phyloP scores from a whole-genome alignment of 2,329 filamentous ascomycete genomes.

The Pyricularia grisea region DNA sequence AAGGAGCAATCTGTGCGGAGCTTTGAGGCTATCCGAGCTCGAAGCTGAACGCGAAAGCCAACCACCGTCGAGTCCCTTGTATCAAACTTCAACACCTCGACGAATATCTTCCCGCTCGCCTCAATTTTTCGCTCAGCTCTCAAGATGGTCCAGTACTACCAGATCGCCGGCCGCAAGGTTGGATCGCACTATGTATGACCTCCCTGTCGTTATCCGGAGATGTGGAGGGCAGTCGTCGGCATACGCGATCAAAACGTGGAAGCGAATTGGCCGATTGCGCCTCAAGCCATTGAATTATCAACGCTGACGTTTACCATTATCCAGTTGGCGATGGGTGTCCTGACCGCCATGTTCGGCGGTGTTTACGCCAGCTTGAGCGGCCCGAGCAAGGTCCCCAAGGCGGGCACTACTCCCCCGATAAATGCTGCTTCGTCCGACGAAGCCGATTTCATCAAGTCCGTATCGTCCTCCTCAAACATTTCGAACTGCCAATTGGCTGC shows the following conservation, averaged over 20 bases:
- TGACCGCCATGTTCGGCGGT: slow-evolving; percentile 41
- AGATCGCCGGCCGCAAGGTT: slow-evolving; percentile 48
- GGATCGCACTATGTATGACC: slow-evolving; percentile 51
- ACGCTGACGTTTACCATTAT: slow-evolving; percentile 1
- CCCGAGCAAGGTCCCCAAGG: slow-evolving; percentile 36
- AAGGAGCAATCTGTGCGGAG: background rate
- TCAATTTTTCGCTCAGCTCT: slow-evolving; percentile 16
- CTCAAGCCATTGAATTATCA: slow-evolving; percentile 9
- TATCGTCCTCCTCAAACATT: slow-evolving; percentile 9
- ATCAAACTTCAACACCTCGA: slow-evolving; percentile 2
- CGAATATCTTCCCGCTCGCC: slow-evolving; percentile 12
- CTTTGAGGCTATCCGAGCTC: background rate
- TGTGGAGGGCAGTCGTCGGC: background rate
- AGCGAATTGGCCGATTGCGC: background rate
- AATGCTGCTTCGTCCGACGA: slow-evolving; percentile 53
- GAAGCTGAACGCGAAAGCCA: background rate
- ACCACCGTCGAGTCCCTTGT: background rate
- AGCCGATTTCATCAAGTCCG: slow-evolving; percentile 57
- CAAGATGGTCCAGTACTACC: slow-evolving; percentile 43
- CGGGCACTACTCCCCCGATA: slow-evolving; percentile 41
- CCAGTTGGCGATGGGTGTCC: slow-evolving; percentile 48
- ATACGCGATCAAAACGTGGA: background rate
- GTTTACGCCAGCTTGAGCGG: slow-evolving; percentile 33
- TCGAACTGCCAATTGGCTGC: background rate
- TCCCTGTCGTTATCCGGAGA: slow-evolving; percentile 3